phyloP scores from a whole-genome alignment of 345 rosid genomes.

The Erucastrum elatum region DNA sequence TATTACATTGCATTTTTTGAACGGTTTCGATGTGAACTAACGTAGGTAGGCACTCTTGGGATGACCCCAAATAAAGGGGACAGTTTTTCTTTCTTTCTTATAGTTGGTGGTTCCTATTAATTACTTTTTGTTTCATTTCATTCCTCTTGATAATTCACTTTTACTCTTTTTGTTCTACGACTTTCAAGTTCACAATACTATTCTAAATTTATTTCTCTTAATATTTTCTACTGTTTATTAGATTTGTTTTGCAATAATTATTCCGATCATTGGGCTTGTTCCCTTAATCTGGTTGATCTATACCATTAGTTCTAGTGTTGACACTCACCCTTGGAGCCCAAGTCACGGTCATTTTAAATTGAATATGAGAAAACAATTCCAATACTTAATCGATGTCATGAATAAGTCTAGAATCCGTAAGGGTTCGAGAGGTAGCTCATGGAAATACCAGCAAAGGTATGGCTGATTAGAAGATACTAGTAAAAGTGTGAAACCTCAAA shows the following conservation, averaged over 20 bases:
- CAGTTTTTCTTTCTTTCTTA: slow-evolving; percentile 4
- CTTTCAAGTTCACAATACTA: neutral
- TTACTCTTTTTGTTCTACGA: neutral
- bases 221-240: neutral
- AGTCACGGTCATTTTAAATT: neutral
- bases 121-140: too few relatives aligned
- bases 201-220: neutral
- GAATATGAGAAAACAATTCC: neutral
- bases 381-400: neutral
- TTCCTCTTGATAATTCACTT: neutral
- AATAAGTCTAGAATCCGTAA: neutral
- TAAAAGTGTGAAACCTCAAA: neutral
- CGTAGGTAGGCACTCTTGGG: slow-evolving; percentile 22
- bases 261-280: neutral
- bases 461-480: neutral
- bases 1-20: neutral
- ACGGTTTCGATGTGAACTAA: slow-evolving; percentile 4
- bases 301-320: neutral
- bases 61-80: slow-evolving; percentile 24
- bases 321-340: neutral
- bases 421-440: neutral
- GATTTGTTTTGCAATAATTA: neutral
- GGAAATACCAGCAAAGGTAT: neutral
- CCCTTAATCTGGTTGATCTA: neutral
- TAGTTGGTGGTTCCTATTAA: neutral